Percentiles rank a stretch among this genome's conserved stretches.
Evolutionary conservation across 441 rosid species (phyloP).

Genomic region (Melastoma candidum): DNA sequence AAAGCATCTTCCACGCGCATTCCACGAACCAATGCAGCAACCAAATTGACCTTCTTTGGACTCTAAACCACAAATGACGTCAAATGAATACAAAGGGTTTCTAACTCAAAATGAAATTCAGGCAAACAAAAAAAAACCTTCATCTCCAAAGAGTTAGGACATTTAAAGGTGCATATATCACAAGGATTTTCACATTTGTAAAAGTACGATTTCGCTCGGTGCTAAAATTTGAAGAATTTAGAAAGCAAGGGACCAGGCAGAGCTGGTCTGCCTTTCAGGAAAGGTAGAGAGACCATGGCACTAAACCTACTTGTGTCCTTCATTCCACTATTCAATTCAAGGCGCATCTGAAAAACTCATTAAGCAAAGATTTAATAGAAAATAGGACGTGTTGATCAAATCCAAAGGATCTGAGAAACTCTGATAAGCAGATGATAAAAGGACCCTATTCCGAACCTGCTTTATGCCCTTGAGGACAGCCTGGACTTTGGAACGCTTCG

Average conservation of each 20-base stretch:
- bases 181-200: neutral
- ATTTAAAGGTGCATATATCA: neutral
- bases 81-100: neutral
- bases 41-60: constrained; percentile 87
- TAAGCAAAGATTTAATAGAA: too few species aligned
- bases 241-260: too few species aligned
- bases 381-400: neutral
- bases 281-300: too few species aligned
- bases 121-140: neutral
- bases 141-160: too few species aligned
- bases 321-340: too few species aligned
- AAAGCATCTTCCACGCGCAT: constrained; percentile 98
- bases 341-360: too few species aligned
- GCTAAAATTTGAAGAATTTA: too few species aligned
- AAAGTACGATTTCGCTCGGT: too few species aligned
- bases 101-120: neutral
- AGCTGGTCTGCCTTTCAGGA: too few species aligned
- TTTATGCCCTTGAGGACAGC: constrained; percentile 77
- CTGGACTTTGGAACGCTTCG: constrained; percentile 62
- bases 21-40: constrained; percentile 85
- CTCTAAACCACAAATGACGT: constrained; percentile 43
- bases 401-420: neutral
- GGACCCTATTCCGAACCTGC: constrained; percentile 32
- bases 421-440: neutral
- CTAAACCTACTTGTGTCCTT: too few species aligned